phyloP scores from a whole-genome alignment of 2,329 filamentous ascomycete species.

The Aspergillus quadricinctus region DNA sequence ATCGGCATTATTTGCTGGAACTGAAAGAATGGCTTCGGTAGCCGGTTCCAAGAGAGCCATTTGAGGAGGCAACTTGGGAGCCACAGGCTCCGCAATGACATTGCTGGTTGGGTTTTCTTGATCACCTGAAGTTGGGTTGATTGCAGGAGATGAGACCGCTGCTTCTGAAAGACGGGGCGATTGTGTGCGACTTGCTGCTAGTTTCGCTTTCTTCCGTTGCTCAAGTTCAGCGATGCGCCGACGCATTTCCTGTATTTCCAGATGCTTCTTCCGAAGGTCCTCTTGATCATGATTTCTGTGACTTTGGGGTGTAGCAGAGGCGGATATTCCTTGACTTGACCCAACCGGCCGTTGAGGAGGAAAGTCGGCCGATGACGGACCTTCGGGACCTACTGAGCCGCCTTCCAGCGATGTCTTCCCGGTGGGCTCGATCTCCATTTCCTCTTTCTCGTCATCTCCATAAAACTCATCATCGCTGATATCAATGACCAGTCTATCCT shows the following conservation, averaged over 20 bases:
- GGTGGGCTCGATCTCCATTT: conserved; percentile 27
- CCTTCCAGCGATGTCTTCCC: conserved; percentile 19
- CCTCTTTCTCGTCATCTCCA: conserved; percentile 26
- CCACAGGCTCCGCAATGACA: background rate
- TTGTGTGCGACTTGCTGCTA: conserved; percentile 33
- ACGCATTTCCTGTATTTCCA: conserved; percentile 46
- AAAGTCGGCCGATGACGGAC: conserved; percentile 39
- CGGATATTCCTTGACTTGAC: conserved; percentile 37
- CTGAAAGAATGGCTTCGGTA: background rate
- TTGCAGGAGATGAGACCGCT: conserved; percentile 16
- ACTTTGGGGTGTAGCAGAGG: conserved; percentile 34
- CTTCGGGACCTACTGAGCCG: conserved; percentile 12
- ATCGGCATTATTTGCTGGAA: conserved; percentile 1
- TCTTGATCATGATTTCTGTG: conserved; percentile 36
- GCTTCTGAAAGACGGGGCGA: conserved; percentile 28
- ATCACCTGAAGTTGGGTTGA: conserved; percentile 9
- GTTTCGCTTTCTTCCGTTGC: conserved; percentile 40
- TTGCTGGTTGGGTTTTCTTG: background rate
- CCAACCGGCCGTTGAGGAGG: conserved; percentile 37
- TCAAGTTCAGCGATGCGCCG: conserved; percentile 49
- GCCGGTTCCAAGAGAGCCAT: background rate
- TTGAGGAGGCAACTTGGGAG: background rate
- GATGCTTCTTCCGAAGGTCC: conserved; percentile 45
- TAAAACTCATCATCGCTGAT: conserved; percentile 69
- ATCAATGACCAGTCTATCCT: conserved; percentile 71